A percentile compares a stretch with the other conserved stretches of the same genome.
Evolutionary conservation across 2,329 filamentous ascomycete species (phyloP).

Genomic region (Ophiocordyceps sinensis): DNA sequence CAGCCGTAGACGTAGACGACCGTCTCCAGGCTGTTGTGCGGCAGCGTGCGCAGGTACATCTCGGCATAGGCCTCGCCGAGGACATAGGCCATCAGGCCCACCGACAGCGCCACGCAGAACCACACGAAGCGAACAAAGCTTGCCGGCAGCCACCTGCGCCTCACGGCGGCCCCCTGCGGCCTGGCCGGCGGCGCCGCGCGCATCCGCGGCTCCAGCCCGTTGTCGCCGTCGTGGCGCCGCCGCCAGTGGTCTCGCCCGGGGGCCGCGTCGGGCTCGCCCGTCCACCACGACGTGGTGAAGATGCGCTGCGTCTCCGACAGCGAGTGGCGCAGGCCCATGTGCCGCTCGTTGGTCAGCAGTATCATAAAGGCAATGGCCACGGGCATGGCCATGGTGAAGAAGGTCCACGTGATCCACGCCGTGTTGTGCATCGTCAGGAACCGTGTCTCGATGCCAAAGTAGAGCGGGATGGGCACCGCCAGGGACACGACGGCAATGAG

Average conservation of each 20-base stretch:
- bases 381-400: conserved; percentile 54
- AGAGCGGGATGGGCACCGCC: conserved; percentile 43
- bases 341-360: conserved; percentile 47
- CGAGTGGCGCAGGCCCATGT: conserved; percentile 43
- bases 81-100: conserved; percentile 51
- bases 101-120: conserved; percentile 50
- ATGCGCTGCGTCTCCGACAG: conserved; percentile 54
- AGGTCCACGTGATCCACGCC: conserved; percentile 55
- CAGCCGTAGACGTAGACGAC: conserved; percentile 58
- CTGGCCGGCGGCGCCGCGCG: conserved; percentile 11
- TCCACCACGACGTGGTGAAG: conserved; percentile 53
- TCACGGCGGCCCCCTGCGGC: conserved; percentile 23
- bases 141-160: conserved; percentile 44
- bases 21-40: conserved; percentile 51
- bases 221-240: conserved; percentile 7
- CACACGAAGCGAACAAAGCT: conserved; percentile 56
- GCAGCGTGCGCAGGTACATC: conserved; percentile 51
- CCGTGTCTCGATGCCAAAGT: conserved; percentile 35
- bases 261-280: conserved; percentile 33
- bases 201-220: conserved; percentile 23
- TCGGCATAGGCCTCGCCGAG: conserved; percentile 56
- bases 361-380: conserved; percentile 52
- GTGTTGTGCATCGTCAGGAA: conserved; percentile 49
- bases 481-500: conserved; percentile 47
- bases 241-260: not conserved